Base-by-base conservation (phyloP, 2,329 filamentous ascomycete species). In the Cladophialophora psammophila region DNA sequence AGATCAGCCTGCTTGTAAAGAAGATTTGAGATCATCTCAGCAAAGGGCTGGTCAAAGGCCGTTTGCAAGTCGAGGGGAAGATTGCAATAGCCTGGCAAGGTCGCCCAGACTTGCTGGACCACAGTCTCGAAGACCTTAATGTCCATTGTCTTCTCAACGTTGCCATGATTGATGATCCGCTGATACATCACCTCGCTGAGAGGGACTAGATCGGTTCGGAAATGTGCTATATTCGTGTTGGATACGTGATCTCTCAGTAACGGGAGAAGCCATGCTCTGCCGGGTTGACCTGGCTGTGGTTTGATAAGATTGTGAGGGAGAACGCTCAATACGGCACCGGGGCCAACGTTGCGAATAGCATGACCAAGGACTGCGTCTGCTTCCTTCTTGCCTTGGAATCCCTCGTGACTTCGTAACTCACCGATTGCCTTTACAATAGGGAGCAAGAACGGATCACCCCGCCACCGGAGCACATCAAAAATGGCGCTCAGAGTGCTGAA, bases 61-160 rank as follows among this genome's bases (percentile, higher is more conserved):
- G 89, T 83, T 5, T 79, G 81, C 50, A 94, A 76, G 75, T 99
- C 95, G 40, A 97, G 80, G 1, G 95, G 94, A 62, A 97, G 82
- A 76, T 97, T 93, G 78, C 95, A 98, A 81, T 97, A 99, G 1
- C 95, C 95, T 0, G 95, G 94, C 15, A 99, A 85, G 60, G 91
- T 90, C 0, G 92, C 93, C 95, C 95, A 99, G 50, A 94, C 94
- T 76, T 99, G 95, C 72, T 96, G 91, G 8, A 99, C 92, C 4
- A 99, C 84, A 0, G 95, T 98, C 80, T 99, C 94, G 77, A 95
- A 99, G 66, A 99, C 96, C 84, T 99, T 99, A 76, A 95, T 87
- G 78, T 98, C 93, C 86, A 97, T 94, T 0, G 93, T 95, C 84
- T 97, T 97, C 76, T 94, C 91, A 13, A 88, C 88, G 26, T 87